A percentile compares a stretch with the other conserved stretches of the same genome.
phyloP scores from a whole-genome alignment of 345 rosid species.

The Pistacia vera region DNA sequence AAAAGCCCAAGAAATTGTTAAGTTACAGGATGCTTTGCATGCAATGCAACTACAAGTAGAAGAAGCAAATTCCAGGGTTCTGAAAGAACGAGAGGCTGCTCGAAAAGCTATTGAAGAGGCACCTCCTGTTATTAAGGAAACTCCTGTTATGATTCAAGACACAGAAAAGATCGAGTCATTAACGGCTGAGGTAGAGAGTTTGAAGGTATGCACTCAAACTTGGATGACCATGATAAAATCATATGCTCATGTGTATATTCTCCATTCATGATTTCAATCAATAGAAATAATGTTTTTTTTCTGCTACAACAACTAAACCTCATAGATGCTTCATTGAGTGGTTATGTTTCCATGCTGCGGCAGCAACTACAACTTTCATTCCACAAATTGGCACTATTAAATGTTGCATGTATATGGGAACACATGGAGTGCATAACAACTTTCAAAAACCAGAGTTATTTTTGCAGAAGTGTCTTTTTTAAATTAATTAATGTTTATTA shows the following conservation, averaged over 20 bases:
- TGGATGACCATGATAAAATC: not conserved
- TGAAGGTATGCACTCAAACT: conserved; percentile 60
- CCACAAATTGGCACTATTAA: not conserved
- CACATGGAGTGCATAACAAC: not conserved
- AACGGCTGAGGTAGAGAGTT: conserved; percentile 71
- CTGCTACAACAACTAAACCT: not conserved
- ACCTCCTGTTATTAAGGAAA: conserved; percentile 93
- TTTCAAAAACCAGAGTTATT: not conserved
- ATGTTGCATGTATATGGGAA: not conserved
- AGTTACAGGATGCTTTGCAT: conserved; percentile 79
- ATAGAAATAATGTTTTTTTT: not conserved
- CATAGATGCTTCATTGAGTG: conserved; percentile 5
- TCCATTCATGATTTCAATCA: not conserved
- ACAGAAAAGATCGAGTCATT: conserved; percentile 77
- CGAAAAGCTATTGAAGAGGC: conserved; percentile 95
- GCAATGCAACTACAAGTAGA: conserved; percentile 81
- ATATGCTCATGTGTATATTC: not conserved
- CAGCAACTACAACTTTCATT: not conserved
- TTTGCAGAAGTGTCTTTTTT: not conserved
- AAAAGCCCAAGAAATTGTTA: conserved; percentile 86
- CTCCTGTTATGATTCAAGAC: conserved; percentile 93
- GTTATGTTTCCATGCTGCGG: not conserved
- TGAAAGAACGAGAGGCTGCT: conserved; percentile 90
- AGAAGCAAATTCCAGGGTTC: conserved; percentile 78
- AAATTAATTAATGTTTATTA: not conserved